Evolutionary conservation across 176 grass and related monocot genomes (phyloP).

Genomic region (Otatea glauca): DNA sequence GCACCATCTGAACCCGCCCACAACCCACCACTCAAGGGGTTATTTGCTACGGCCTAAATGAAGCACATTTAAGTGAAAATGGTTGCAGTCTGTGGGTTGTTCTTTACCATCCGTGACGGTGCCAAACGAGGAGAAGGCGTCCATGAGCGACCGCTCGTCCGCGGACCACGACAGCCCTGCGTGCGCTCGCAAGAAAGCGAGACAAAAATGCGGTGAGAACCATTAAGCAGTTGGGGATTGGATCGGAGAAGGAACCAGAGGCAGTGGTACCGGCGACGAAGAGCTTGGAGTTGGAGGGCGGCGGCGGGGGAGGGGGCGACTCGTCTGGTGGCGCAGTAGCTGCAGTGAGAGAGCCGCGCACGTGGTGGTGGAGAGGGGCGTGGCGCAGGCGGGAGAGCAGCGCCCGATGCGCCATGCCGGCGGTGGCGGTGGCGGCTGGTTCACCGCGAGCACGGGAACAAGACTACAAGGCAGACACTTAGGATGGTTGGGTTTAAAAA

Average conservation of each 20-base stretch:
- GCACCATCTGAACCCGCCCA: slow-evolving; percentile 45
- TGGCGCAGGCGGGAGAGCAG: slow-evolving; percentile 45
- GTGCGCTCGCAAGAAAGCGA: background rate
- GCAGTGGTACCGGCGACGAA: slow-evolving; percentile 66
- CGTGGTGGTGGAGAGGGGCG: slow-evolving; percentile 14
- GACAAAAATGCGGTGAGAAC: background rate
- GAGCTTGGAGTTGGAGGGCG: slow-evolving; percentile 69
- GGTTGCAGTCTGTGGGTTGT: background rate
- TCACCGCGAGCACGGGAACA: background rate
- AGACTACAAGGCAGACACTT: no score
- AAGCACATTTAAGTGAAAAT: background rate
- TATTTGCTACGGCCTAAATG: slow-evolving; percentile 33
- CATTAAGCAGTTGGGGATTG: no score
- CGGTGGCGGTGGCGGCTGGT: background rate
- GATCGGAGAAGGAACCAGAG: background rate
- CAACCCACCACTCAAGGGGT: slow-evolving; percentile 22
- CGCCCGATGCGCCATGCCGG: slow-evolving; percentile 9
- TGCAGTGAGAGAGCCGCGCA: slow-evolving; percentile 34
- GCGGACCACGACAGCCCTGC: slow-evolving; percentile 78
- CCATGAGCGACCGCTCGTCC: slow-evolving; percentile 83
- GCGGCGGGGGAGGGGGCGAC: slow-evolving; percentile 17
- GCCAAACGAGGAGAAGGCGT: slow-evolving; percentile 83
- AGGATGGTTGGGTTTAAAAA: no score
- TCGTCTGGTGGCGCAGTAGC: slow-evolving; percentile 24
- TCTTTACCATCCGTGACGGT: slow-evolving; percentile 77